A percentile compares a stretch with the other conserved stretches of the same genome.
Evolutionary conservation across 441 rosid species (phyloP).

Genomic region (Gossypium davidsonii): DNA sequence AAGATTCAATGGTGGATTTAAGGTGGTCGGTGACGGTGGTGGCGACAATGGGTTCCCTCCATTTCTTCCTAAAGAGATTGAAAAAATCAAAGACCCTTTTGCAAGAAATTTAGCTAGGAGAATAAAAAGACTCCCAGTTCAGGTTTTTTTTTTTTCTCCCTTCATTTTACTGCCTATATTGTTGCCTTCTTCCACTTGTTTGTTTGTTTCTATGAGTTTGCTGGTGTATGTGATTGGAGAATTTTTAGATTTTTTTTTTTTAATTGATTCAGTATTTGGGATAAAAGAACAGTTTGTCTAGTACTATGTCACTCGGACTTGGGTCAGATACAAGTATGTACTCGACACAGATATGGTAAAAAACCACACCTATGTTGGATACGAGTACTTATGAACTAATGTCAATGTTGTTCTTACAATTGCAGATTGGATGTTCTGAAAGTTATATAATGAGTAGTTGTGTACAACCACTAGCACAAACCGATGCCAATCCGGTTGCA

Average conservation of each 20-base stretch:
- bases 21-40: constrained; percentile 13
- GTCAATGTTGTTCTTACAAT: not conserved
- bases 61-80: constrained; percentile 66
- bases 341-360: no score
- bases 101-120: constrained; percentile 64
- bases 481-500: constrained; percentile 42
- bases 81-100: constrained; percentile 68
- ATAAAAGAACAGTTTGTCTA: no score
- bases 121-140: constrained; percentile 62
- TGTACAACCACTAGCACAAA: constrained; percentile 37
- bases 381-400: not conserved
- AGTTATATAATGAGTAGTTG: constrained; percentile 55
- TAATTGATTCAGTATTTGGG: no score
- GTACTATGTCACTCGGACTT: no score
- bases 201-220: not conserved
- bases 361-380: no score
- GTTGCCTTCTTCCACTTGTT: not conserved
- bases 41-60: constrained; percentile 50
- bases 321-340: no score
- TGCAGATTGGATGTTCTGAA: constrained; percentile 37
- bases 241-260: not conserved
- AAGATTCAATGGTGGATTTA: not conserved
- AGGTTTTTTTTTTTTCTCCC: constrained; percentile 30
- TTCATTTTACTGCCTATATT: not conserved
- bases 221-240: not conserved